These are phyloP conservation scores for Fragosphaeria purpurea DNA, from an alignment of 2,329 filamentous ascomycete genomes.

Conservation along the genomic window DNA sequence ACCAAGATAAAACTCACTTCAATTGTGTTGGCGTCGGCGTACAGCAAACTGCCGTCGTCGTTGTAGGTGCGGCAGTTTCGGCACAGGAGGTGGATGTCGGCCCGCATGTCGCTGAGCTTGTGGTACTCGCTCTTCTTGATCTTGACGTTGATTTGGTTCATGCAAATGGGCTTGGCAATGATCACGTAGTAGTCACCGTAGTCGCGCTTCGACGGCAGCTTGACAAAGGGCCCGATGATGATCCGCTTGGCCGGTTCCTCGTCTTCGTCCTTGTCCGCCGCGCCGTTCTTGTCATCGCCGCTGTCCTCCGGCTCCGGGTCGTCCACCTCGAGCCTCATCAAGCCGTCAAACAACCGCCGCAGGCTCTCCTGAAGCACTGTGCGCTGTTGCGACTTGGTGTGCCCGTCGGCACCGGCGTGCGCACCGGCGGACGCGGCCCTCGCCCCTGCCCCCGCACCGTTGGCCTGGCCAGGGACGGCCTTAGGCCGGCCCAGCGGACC, in stretches of 20 bases:
- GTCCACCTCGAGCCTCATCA: conserved; percentile 79
- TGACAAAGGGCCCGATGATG: conserved; percentile 90
- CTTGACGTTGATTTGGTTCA: conserved; percentile 89
- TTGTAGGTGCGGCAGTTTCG: conserved; percentile 93
- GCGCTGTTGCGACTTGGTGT: conserved; percentile 59
- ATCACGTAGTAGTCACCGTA: conserved; percentile 94
- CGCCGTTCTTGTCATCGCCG: conserved; percentile 32
- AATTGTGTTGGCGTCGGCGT: conserved; percentile 84
- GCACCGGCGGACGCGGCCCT: background rate
- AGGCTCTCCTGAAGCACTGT: conserved; percentile 70
- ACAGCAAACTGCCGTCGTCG: conserved; percentile 86
- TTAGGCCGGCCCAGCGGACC: conserved; percentile 63
- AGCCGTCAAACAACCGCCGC: conserved; percentile 62
- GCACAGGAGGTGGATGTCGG: conserved; percentile 76
- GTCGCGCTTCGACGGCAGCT: conserved; percentile 76
- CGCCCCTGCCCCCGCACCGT: conserved; percentile 19
- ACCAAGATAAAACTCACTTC: conserved; percentile 54
- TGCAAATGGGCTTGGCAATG: conserved; percentile 86
- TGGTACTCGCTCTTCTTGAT: conserved; percentile 95
- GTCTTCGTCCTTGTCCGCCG: conserved; percentile 40
- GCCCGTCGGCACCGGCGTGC: conserved; percentile 31
- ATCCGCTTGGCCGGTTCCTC: conserved; percentile 57
- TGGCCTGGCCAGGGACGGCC: conserved; percentile 30
- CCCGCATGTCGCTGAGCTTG: conserved; percentile 66
- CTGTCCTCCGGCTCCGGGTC: conserved; percentile 48